Conservation (phyloP, 2,329 filamentous ascomycete genomes). For the Pyrenochaeta sp. region DNA sequence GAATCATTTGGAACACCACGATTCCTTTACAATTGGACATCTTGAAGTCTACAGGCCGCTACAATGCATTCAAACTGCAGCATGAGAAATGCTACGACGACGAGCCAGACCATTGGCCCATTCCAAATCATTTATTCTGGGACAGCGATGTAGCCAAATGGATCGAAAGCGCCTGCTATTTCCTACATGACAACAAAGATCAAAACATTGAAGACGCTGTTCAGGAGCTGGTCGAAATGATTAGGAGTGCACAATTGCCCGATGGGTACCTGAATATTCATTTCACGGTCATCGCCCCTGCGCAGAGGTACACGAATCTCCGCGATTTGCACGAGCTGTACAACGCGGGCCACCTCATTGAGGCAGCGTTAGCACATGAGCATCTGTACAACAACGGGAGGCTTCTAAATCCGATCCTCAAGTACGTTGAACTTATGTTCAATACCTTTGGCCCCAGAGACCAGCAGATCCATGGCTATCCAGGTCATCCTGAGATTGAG, state of each 20-base stretch:
- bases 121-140: conserved; percentile 68
- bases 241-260: conserved; percentile 62
- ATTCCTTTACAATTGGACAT: conserved; percentile 14
- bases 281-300: conserved; percentile 66
- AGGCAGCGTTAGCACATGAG: conserved; percentile 44
- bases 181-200: conserved; percentile 55
- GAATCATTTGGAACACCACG: conserved; percentile 3
- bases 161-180: conserved; percentile 69
- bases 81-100: conserved; percentile 65
- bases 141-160: conserved; percentile 66
- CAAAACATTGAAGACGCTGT: conserved; percentile 59
- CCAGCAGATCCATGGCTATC: conserved; percentile 64
- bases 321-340: conserved; percentile 69
- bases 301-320: conserved; percentile 64
- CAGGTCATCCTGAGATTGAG: conserved; percentile 66
- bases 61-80: conserved; percentile 64
- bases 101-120: conserved; percentile 60
- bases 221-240: conserved; percentile 65
- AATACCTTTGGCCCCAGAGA: conserved; percentile 60
- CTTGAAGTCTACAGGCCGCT: conserved; percentile 27
- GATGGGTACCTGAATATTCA: conserved; percentile 72
- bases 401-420: conserved; percentile 61
- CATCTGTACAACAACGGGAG: conserved; percentile 60
- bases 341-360: conserved; percentile 68
- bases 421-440: conserved; percentile 62